A percentile compares a stretch with the other conserved stretches of the same genome.
Evolutionary conservation across 768 basidiomycete genomes (phyloP).

Genomic region (Pisolithus orientalis): DNA sequence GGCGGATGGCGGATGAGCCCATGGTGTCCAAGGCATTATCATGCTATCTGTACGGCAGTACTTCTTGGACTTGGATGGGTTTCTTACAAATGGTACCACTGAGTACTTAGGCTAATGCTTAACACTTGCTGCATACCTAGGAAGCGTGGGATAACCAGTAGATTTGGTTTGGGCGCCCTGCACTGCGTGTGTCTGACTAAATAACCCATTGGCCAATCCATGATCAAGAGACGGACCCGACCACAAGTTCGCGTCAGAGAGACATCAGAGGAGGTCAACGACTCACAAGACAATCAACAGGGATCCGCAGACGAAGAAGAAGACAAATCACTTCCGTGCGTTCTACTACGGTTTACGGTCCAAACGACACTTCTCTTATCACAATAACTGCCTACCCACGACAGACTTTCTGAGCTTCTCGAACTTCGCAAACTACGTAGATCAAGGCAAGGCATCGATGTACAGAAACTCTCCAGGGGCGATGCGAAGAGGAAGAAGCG

Average conservation of each 20-base stretch:
- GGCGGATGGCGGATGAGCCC: no score
- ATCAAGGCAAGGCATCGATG: conserved; percentile 78
- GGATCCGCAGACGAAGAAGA: conserved; percentile 32
- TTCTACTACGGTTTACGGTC: conserved; percentile 4
- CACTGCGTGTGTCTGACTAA: no score
- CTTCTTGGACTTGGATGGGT: no score
- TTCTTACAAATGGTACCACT: no score
- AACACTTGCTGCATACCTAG: no score
- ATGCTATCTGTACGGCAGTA: no score
- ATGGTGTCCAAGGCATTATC: no score
- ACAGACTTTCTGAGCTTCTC: conserved; percentile 70
- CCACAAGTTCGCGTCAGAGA: conserved; percentile 56
- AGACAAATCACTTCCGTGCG: conserved; percentile 44
- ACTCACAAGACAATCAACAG: conserved; percentile 1
- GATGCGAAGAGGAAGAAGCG: conserved; percentile 71
- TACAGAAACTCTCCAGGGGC: conserved; percentile 76
- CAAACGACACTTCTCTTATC: not conserved
- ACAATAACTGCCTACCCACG: conserved; percentile 17
- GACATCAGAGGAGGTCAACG: conserved; percentile 32
- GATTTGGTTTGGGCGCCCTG: not conserved
- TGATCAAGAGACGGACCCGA: conserved; percentile 72
- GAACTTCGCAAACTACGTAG: conserved; percentile 75
- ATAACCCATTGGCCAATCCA: conserved; percentile 14
- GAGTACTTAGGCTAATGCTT: no score
- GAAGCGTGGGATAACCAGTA: not conserved